Base-by-base conservation (phyloP, 805 yeast genomes). In the Saturnispora galanensis region DNA sequence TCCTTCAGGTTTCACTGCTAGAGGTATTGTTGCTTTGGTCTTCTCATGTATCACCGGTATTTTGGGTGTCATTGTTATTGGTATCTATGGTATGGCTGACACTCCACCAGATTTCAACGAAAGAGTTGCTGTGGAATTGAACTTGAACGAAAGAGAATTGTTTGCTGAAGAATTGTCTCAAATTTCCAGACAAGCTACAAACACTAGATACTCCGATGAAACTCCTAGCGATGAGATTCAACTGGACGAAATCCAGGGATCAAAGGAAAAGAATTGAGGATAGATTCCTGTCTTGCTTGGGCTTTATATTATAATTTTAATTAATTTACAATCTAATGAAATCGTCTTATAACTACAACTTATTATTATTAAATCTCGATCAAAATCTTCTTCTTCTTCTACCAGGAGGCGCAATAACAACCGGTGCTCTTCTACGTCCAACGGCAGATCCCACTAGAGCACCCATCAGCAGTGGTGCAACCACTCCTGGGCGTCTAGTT, bases 11-110 rank as follows among this genome's bases (percentile, higher is more conserved):
- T 93, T 93, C 76, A 90, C 97, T 41, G 85, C 95, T 47, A 80
- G 83, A 60, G 98, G 98, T 70, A 81, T 83, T 61, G 95, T 90
- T 44, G 97, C 97, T 10, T 69, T 93, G 64, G 90, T 83, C 15
- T 90, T 93, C 73, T 86, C 96, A 6, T 77, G 85, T 71, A 57
- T 90, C 54, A 76, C 95, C 41, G 98, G 93, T 58, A 60, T 86
- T 50, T 65, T 86, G 15, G 98, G 98, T 64, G 68, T 89, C 66
- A 69, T 67, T 46, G 73, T 81, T 53, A 85, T 93, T 58, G 74
- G 83, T 40, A 56, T 79, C 63, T 93, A 90, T 66, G 98, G 98
- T 67, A 65, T 84, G 69, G 72, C 87, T 57, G 97, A 89, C 53
- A 72, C 84, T 63, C 74, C 77, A 60, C 41, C 46, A 26, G 70